Evolutionary conservation across 345 rosid genomes (phyloP).

Genomic region (Dipteronia dyeriana): DNA sequence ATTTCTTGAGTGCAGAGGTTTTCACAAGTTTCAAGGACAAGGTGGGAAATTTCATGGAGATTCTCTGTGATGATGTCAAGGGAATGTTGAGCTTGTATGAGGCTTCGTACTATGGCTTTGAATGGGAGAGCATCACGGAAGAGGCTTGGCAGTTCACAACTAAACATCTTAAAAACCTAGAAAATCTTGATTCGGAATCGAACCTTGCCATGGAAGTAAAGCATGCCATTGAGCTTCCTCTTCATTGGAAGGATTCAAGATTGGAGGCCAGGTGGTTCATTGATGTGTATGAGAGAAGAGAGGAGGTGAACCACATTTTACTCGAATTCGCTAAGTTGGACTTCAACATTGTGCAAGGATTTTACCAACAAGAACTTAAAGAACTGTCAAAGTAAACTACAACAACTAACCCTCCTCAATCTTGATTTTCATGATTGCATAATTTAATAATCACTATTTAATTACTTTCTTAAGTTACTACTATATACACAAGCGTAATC

Average conservation of each 20-base stretch:
- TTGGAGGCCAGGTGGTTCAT: constrained; percentile 28
- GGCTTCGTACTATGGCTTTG: constrained; percentile 9
- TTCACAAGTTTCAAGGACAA: constrained; percentile 6
- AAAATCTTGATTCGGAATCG: background rate
- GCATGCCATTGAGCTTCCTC: constrained; percentile 26
- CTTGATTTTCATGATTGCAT: background rate
- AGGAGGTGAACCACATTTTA: constrained; percentile 5
- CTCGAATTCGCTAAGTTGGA: constrained; percentile 28
- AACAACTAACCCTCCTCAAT: too few relatives aligned
- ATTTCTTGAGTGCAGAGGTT: constrained; percentile 3
- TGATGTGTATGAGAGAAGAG: constrained; percentile 12
- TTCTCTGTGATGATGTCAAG: constrained; percentile 10
- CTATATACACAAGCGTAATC: too few relatives aligned
- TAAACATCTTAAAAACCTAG: constrained; percentile 5
- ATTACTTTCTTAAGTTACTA: too few relatives aligned
- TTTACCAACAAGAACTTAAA: constrained; percentile 23
- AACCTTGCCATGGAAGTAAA: constrained; percentile 7
- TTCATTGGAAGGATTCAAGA: constrained; percentile 12
- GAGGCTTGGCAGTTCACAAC: constrained; percentile 20
- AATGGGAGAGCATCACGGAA: constrained; percentile 19
- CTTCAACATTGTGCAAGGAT: constrained; percentile 25
- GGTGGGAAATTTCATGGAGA: constrained; percentile 7
- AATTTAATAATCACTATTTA: too few relatives aligned
- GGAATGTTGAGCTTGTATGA: constrained; percentile 24
- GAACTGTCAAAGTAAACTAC: constrained; percentile 17